A percentile compares a stretch with the other conserved stretches of the same genome.
phyloP scores from a whole-genome alignment of 2,329 filamentous ascomycete species.

The Metarhizium robertsii region DNA sequence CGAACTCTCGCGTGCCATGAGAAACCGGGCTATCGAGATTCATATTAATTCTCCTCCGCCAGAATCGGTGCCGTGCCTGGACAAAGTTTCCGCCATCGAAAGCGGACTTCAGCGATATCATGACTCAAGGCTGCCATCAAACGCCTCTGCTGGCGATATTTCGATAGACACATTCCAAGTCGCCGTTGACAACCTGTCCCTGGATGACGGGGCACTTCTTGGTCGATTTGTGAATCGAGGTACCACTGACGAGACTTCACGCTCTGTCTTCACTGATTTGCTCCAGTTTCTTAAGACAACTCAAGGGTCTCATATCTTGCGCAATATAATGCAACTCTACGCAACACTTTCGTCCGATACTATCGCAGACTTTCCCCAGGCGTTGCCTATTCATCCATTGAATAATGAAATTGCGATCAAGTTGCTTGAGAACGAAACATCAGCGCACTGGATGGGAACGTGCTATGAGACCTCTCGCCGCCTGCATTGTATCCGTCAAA shows the following conservation, averaged over 20 bases:
- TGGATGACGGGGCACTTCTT: constrained; percentile 34
- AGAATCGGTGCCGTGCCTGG: constrained; percentile 20
- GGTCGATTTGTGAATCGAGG: constrained; percentile 19
- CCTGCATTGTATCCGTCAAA: constrained; percentile 30
- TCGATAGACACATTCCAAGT: constrained; percentile 20
- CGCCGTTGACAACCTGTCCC: constrained; percentile 38
- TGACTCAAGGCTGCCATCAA: constrained; percentile 23
- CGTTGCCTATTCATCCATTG: constrained; percentile 48
- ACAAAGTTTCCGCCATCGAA: constrained; percentile 37
- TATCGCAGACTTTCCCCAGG: constrained; percentile 23
- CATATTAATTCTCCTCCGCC: constrained; percentile 50
- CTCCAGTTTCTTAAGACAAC: constrained; percentile 23
- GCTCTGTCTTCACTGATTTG: constrained; percentile 13
- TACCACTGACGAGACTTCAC: constrained; percentile 3
- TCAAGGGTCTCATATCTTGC: constrained; percentile 18
- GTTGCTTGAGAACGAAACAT: constrained; percentile 28
- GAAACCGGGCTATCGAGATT: constrained; percentile 88
- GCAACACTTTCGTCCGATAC: constrained; percentile 17
- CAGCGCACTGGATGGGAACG: constrained; percentile 38
- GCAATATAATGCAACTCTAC: constrained; percentile 27
- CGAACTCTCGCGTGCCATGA: constrained; percentile 91
- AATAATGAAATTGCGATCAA: constrained; percentile 46
- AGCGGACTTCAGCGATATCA: constrained; percentile 39
- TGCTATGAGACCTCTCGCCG: constrained; percentile 42
- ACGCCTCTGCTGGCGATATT: constrained; percentile 13